Evolutionary conservation across 352 stramenopile species (phyloP).

Genomic region (Pythium chondricola): DNA sequence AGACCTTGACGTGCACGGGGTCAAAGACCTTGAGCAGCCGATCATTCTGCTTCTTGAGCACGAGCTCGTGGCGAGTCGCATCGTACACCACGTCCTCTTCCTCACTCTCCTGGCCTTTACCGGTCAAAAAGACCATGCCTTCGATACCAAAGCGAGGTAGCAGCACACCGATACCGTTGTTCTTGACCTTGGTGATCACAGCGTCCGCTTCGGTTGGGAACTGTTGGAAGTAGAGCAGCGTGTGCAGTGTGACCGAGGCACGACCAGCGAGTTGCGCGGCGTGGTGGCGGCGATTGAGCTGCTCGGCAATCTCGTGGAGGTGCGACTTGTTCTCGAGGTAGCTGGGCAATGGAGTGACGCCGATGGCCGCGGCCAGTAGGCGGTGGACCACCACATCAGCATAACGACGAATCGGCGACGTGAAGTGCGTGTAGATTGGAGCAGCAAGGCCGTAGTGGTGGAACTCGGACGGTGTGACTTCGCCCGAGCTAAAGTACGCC

Average conservation of each 20-base stretch:
- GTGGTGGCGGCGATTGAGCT: slow-evolving; percentile 96
- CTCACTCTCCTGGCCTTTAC: slow-evolving; percentile 58
- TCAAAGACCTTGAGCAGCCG: slow-evolving; percentile 76
- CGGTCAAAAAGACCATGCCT: slow-evolving; percentile 89
- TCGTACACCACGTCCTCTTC: slow-evolving; percentile 53
- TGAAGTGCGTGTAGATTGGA: slow-evolving; percentile 99
- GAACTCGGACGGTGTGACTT: slow-evolving; percentile 94
- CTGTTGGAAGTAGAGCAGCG: slow-evolving; percentile 95
- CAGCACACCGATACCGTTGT: slow-evolving; percentile 93
- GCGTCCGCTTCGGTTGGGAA: slow-evolving; percentile 80
- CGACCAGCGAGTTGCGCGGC: slow-evolving; percentile 95
- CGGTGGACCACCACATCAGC: slow-evolving; percentile 98
- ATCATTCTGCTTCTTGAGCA: slow-evolving; percentile 40
- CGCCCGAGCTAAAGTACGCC: slow-evolving; percentile 97
- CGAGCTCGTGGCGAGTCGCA: slow-evolving; percentile 46
- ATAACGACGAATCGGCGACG: slow-evolving; percentile 97
- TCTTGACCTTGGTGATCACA: slow-evolving; percentile 94
- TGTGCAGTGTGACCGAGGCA: slow-evolving; percentile 96
- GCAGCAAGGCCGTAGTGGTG: slow-evolving; percentile 98
- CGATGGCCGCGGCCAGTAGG: slow-evolving; percentile 94
- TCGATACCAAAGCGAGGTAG: slow-evolving; percentile 99
- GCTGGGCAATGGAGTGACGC: slow-evolving; percentile 91
- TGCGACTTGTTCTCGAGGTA: slow-evolving; percentile 93
- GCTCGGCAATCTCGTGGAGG: slow-evolving; percentile 94
- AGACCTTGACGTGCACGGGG: slow-evolving; percentile 72